Evolutionary conservation across 345 rosid species (phyloP), one percentile per base, ranked within the genome.

Genomic region (Raphanus sativus): DNA sequence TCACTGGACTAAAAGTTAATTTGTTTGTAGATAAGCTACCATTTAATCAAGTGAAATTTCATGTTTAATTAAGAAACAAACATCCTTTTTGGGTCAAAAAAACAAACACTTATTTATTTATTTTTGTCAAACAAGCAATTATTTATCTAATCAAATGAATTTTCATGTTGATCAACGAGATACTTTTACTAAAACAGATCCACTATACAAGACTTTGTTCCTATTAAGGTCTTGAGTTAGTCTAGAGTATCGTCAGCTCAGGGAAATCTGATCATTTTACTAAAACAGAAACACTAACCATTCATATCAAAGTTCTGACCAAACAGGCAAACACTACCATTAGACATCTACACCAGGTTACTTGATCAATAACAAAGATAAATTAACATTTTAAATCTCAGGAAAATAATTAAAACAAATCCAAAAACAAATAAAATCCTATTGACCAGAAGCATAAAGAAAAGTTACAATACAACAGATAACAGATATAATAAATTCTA

Each of bases 341-440:
- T 21, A 21, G 21, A 21, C 21, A 21, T 21, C 21, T 21, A 21
- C 21, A 21, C 21, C 21, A 21, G 21, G 21, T 21, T 21, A 21
- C 21, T 21, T 21, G 21, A 21, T 21, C 21, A 21, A 21, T 21
- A 21, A 21, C 21, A 21, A 21, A 21, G 21, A 21, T 21, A 21
- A 21, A 21, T 21, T 21, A 21, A 21, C 21, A 21, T 21, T 21
- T 21, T 21, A 21, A 21, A 21, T 21, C 21, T 1, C 21, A 21
- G 21, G 1, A 12, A 38, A 28, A 33, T 13, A 42, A 25, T 9
- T 15, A 69, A 64, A 29, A 65, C 55, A 55, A 77, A 77, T 71
- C 69, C 69, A 36, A 64, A 71, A 55, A 64, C 29, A 71, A 30
- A 34, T 21, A 65, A 58, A 56, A 70, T 12, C 66, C 76, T 77